Conservation (phyloP, 140 eudicot genomes). For the Bidens hawaiensis region DNA sequence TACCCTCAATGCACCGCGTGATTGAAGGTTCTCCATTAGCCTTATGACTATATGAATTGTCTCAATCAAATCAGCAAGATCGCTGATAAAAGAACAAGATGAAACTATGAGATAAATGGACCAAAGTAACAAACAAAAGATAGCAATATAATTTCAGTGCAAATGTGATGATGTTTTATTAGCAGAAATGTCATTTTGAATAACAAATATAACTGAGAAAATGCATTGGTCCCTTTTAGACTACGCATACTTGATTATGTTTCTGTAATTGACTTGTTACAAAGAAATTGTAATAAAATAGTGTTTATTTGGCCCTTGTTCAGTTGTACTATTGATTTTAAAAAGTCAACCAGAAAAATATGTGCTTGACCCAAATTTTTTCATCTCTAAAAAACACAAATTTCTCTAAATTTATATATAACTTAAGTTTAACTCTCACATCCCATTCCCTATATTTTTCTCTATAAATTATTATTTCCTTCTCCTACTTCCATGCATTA, state of each 20-base stretch:
- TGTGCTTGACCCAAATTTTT: not conserved
- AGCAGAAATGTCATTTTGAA: slow-evolving; percentile 4
- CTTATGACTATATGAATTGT: slow-evolving; percentile 64
- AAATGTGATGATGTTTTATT: not conserved
- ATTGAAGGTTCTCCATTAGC: slow-evolving; percentile 86
- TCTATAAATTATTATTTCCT: too few species aligned
- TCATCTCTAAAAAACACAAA: too few species aligned
- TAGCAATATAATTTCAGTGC: slow-evolving; percentile 1
- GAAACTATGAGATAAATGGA: slow-evolving; percentile 13
- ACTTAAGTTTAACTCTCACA: too few species aligned
- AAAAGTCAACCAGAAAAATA: slow-evolving; percentile 9
- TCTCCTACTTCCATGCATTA: too few species aligned
- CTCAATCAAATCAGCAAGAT: slow-evolving; percentile 92
- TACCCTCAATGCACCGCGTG: slow-evolving; percentile 91
- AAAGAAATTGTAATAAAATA: slow-evolving; percentile 4
- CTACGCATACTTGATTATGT: not conserved
- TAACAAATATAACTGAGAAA: slow-evolving; percentile 1
- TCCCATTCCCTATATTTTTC: too few species aligned
- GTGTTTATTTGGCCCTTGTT: not conserved
- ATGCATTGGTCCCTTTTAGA: not conserved
- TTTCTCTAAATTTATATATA: too few species aligned
- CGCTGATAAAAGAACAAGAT: slow-evolving; percentile 42
- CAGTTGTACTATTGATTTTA: not conserved
- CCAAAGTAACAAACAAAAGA: slow-evolving; percentile 3
- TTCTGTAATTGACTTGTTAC: not conserved